Percentiles rank a stretch among this genome's conserved stretches.
Evolutionary conservation across 2,329 filamentous ascomycete species (phyloP).

Genomic region (Graphium sp.): DNA sequence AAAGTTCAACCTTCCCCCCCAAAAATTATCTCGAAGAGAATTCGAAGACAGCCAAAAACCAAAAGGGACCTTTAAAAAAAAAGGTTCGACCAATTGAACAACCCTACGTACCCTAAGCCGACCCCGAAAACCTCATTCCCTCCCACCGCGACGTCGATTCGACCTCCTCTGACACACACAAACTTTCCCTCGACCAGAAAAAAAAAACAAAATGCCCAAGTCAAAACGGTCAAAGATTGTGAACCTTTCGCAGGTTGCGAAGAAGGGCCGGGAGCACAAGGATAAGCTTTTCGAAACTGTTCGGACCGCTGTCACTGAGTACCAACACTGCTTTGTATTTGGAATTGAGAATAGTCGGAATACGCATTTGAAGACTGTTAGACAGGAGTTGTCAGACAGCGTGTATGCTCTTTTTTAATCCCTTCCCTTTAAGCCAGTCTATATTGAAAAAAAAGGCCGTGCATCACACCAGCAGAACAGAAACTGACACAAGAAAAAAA

Average conservation of each 20-base stretch:
- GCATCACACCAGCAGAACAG: background rate
- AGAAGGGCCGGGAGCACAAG: slow-evolving; percentile 88
- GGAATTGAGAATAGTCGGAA: slow-evolving; percentile 96
- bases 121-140: background rate
- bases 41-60: too few species aligned
- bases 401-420: slow-evolving; percentile 34
- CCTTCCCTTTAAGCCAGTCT: slow-evolving; percentile 3
- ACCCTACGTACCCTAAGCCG: background rate
- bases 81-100: slow-evolving; percentile 1
- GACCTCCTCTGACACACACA: background rate
- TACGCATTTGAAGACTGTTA: slow-evolving; percentile 82
- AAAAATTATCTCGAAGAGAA: background rate
- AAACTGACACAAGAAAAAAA: background rate
- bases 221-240: slow-evolving; percentile 85
- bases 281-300: slow-evolving; percentile 78
- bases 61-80: too few species aligned
- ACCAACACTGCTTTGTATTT: slow-evolving; percentile 87
- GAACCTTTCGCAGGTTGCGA: slow-evolving; percentile 78
- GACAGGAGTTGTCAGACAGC: slow-evolving; percentile 69
- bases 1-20: too few species aligned
- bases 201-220: slow-evolving; percentile 59
- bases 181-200: background rate
- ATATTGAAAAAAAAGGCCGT: background rate
- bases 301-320: slow-evolving; percentile 67
- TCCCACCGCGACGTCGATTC: background rate